Conservation (phyloP, 306 rosid species). For the Sesbania bispinosa region DNA sequence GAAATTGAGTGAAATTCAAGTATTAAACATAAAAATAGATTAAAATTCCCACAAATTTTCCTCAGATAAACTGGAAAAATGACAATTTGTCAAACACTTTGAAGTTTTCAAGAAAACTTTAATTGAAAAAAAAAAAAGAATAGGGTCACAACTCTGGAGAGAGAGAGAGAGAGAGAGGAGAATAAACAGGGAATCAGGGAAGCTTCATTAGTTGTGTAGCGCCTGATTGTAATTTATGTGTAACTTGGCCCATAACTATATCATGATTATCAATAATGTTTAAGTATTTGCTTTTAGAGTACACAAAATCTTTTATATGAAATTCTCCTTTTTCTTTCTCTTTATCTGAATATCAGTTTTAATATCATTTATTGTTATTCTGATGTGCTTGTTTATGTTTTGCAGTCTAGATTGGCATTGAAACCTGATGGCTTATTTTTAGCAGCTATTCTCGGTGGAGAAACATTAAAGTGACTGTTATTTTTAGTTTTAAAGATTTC, state of each 20-base stretch:
- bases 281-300: neutral
- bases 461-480: conserved; percentile 64
- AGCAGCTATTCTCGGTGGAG: conserved; percentile 93
- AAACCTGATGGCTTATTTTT: conserved; percentile 96
- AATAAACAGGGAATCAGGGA: neutral
- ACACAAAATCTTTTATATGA: neutral
- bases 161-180: neutral
- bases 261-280: neutral
- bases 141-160: too few species aligned
- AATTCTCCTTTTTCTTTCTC: neutral
- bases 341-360: neutral
- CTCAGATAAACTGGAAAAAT: too few species aligned
- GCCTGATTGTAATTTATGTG: neutral
- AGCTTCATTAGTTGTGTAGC: neutral
- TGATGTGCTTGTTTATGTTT: conserved; percentile 33
- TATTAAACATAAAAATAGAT: too few species aligned
- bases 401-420: conserved; percentile 87
- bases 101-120: too few species aligned
- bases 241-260: neutral
- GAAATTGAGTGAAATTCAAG: too few species aligned
- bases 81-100: too few species aligned
- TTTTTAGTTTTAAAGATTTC: conserved; percentile 8
- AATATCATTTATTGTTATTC: neutral
- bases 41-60: too few species aligned
- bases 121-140: too few species aligned